Evolutionary conservation across 305 asterid species (phyloP).

Genomic region (Solanum hybrid): DNA sequence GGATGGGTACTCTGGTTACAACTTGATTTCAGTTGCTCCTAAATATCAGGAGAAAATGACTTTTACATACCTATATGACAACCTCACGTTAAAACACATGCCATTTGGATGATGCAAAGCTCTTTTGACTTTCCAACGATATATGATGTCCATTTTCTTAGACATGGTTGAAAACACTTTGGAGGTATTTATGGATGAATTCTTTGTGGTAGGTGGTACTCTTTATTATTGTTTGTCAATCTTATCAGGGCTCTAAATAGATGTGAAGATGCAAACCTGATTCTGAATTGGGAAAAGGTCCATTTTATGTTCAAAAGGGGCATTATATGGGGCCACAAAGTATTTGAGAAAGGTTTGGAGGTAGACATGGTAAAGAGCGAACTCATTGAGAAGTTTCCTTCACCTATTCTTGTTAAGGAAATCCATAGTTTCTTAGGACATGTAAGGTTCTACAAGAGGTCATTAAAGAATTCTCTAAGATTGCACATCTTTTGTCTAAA

Average conservation of each 20-base stretch:
- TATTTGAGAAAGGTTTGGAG: background rate
- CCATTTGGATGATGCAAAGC: too few relatives aligned
- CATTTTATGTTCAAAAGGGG: background rate
- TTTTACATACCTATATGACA: too few relatives aligned
- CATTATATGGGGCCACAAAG: background rate
- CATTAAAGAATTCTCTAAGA: too few relatives aligned
- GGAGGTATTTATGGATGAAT: background rate
- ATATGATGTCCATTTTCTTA: too few relatives aligned
- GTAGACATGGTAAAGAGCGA: background rate
- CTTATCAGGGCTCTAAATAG: background rate
- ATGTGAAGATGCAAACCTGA: background rate
- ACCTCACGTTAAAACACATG: too few relatives aligned
- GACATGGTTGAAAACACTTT: background rate
- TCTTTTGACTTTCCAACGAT: too few relatives aligned
- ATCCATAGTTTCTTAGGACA: background rate
- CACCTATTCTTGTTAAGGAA: background rate
- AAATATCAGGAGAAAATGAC: too few relatives aligned
- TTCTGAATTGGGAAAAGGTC: background rate
- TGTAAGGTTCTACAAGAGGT: background rate
- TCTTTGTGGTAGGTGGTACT: too few relatives aligned
- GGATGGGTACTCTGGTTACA: too few relatives aligned
- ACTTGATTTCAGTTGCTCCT: too few relatives aligned
- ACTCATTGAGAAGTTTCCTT: background rate
- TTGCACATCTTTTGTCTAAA: background rate
- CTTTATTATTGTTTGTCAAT: background rate